Base-by-base conservation (phyloP, 345 rosid species). In the Carallia pectinifolia region DNA sequence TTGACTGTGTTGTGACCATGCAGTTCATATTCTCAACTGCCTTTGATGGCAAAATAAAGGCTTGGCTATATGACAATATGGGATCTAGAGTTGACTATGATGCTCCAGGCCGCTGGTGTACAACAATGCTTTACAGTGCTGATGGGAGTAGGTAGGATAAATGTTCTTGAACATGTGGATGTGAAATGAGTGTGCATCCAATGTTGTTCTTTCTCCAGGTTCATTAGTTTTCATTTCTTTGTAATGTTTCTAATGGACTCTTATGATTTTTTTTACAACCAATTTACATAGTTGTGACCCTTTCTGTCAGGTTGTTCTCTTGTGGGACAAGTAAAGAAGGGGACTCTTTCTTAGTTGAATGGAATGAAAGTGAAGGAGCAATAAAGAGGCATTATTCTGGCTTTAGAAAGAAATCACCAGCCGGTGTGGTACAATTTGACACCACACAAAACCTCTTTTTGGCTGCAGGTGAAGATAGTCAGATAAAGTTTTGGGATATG, bases 311-410 rank as follows among this genome's bases (percentile, higher is more conserved):
- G 81, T 78, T 92, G 76, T 92, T 92, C 77, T 92, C 97, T 74
- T 92, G 94, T 73, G 97, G 97, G 71, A 87, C 91, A 67, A 93
- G 94, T 77, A 89, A 89, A 85, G 98, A 91, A 4, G 97, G 98
- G 66, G 94, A 88, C 9, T 83, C 90, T 61, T 82, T 37, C 81
- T 83, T 93, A 23, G 97, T 93, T 75, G 98, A 93, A 77, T 91
- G 96, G 98, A 91, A 91, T 74, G 96, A 89, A 77, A 91, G 96
- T 71, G 96, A 93, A 84, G 97, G 96, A 78, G 85, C 94, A 48
- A 83, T 91, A 67, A 91, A 83, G 85, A 89, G 96, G 87, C 77
- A 74, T 27, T 93, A 89, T 76, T 1, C 31, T 62, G 97, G 96
- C 55, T 83, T 91, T 63, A 77, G 85, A 69, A 91, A 89, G 85